Evolutionary conservation across 1,284 basidiomycete genomes (phyloP), one percentile per base, ranked within the genome.

Genomic region (Cutaneotrichosporon daszewskae): DNA sequence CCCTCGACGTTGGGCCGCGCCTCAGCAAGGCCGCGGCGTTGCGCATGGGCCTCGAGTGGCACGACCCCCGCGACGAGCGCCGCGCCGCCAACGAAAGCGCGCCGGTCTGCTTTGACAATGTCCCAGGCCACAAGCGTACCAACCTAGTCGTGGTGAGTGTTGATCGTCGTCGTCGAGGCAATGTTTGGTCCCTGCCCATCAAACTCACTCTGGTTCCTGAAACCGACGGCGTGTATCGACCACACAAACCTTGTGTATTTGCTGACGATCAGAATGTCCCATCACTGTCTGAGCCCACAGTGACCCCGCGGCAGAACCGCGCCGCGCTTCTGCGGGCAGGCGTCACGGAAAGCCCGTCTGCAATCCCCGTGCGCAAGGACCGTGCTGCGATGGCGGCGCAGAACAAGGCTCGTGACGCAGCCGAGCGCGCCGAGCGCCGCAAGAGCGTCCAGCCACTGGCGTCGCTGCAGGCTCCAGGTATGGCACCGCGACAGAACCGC

Each of bases 11-110:
- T 3, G 63, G 60, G 19, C 63, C 63, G 1, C 54, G 55, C n/a
- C 60, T 66, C 45, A 64, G 54, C 17, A 66, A 64, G 35, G 43
- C 55, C 5, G 56, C 64, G 1, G 62, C 59, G 4, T 40, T 64
- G 16, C 44, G 64, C 22, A 51, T 53, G 34, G 62, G 60, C 3
- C 35, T 66, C n/a, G 43, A 55, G 14, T 64, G 64, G 64, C 54
- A 58, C 18, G 58, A 51, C 22, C 51, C 51, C 7, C 37, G 51
- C 13, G 51, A 52, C 18, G 32, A 20, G 1, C 43, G 50, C 13
- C 36, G 46, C 4, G 46, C 31, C 16, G 20, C 37, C 5, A 46
- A 43, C 24, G 46, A 43, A 16, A 46, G 43, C 17, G 26, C 35
- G 5, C 43, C 40, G 2, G 46, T 48, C 29, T 48, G 32, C 18